Evolutionary conservation across 1,139 yeast genomes (phyloP).

Genomic region (Saccharomyces hybrid): DNA sequence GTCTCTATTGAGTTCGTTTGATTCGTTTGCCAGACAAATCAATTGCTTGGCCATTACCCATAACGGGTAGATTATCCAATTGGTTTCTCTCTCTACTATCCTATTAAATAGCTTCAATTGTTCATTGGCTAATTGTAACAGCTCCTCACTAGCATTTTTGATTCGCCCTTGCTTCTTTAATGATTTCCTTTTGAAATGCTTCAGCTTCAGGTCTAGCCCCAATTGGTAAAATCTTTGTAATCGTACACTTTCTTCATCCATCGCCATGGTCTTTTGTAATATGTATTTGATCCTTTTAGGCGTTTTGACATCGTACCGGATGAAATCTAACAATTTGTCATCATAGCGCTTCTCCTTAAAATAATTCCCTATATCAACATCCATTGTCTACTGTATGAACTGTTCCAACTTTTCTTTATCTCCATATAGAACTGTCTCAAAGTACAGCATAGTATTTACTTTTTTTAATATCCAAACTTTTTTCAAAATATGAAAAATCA

Average conservation of each 20-base stretch:
- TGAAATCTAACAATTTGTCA: slow-evolving; percentile 14
- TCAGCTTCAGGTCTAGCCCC: neutral
- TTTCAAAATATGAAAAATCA: neutral
- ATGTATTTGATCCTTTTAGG: neutral
- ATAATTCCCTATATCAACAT: slow-evolving; percentile 12
- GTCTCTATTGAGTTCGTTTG: slow-evolving; percentile 17
- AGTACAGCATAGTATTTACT: neutral
- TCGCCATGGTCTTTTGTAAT: neutral
- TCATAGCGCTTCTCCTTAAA: slow-evolving; percentile 13
- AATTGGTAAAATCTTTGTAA: neutral
- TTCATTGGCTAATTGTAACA: slow-evolving; percentile 5
- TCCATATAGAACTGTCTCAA: neutral
- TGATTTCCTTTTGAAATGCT: neutral
- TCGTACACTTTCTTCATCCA: neutral
- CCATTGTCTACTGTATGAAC: slow-evolving; percentile 1
- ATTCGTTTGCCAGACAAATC: slow-evolving; percentile 24
- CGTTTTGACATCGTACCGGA: slow-evolving; percentile 10
- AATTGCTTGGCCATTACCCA: slow-evolving; percentile 51
- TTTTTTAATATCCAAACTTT: neutral
- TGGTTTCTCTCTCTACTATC: slow-evolving; percentile 53
- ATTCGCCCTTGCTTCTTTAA: slow-evolving; percentile 6
- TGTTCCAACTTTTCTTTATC: neutral
- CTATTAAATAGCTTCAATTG: slow-evolving; percentile 44
- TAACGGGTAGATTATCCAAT: slow-evolving; percentile 62
- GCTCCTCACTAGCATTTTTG: slow-evolving; percentile 1